Conservation (phyloP, 2,329 filamentous ascomycete genomes). For the Fusarium sp. region DNA sequence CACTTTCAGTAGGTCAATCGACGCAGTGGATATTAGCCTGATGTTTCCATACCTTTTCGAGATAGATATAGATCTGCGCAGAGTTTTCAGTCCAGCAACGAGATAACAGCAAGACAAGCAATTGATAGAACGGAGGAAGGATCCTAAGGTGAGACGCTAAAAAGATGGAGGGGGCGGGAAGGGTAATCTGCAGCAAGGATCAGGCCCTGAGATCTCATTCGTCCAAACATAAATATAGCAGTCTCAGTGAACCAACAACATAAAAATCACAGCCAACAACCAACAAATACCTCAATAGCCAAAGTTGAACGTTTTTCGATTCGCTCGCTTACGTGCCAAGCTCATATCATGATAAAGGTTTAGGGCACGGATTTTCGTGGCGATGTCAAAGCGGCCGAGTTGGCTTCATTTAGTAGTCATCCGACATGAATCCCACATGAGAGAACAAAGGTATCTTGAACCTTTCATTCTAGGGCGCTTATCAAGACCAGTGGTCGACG, state of each 20-base stretch:
- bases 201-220: background rate
- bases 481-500: accelerated
- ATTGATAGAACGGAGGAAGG: too few species aligned
- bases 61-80: too few species aligned
- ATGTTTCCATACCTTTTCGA: too few species aligned
- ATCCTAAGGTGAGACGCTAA: background rate
- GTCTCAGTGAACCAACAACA: background rate
- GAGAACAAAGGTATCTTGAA: background rate
- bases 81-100: too few species aligned
- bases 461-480: background rate
- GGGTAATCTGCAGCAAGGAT: background rate
- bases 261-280: background rate
- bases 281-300: background rate
- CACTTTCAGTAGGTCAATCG: background rate
- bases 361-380: accelerated
- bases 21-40: accelerated
- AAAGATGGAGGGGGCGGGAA: background rate
- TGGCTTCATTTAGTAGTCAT: background rate
- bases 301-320: accelerated
- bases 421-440: background rate
- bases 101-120: too few species aligned
- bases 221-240: background rate
- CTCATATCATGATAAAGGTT: background rate
- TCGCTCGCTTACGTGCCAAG: background rate
- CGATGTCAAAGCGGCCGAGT: background rate